These are phyloP conservation scores for Podaxis rugospora DNA, from an alignment of 768 basidiomycete genomes.

Conservation along the genomic window DNA sequence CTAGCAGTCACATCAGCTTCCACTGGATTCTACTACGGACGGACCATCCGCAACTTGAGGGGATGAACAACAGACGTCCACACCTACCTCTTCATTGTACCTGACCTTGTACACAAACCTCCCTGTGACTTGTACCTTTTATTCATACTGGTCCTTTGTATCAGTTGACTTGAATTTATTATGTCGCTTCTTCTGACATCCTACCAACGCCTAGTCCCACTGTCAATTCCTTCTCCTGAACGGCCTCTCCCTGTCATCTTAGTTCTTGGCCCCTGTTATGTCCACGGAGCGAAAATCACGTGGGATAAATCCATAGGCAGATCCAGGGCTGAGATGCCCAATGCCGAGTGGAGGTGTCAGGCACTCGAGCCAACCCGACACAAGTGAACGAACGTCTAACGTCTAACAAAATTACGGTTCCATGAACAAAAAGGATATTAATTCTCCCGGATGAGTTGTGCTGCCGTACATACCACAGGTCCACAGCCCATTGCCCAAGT, in stretches of 20 bases:
- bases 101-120: background rate
- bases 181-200: background rate
- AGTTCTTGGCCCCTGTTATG: background rate
- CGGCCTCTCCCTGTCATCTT: too few species aligned
- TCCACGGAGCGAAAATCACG: background rate
- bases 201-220: background rate
- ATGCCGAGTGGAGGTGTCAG: background rate
- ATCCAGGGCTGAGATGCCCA: background rate
- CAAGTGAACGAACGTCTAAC: too few species aligned
- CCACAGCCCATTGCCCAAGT: too few species aligned
- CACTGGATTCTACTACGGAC: slow-evolving; percentile 67
- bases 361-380: too few species aligned
- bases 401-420: too few species aligned
- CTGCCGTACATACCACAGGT: too few species aligned
- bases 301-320: background rate
- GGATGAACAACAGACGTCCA: background rate
- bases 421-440: too few species aligned
- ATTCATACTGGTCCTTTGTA: background rate
- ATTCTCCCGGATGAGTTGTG: too few species aligned
- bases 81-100: background rate
- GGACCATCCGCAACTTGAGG: slow-evolving; percentile 41
- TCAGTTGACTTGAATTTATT: background rate
- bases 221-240: too few species aligned
- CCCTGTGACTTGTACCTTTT: background rate
- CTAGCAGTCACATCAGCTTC: slow-evolving; percentile 59